Evolutionary conservation across 2,329 filamentous ascomycete species (phyloP).

Genomic region (Beauveria caledonica): DNA sequence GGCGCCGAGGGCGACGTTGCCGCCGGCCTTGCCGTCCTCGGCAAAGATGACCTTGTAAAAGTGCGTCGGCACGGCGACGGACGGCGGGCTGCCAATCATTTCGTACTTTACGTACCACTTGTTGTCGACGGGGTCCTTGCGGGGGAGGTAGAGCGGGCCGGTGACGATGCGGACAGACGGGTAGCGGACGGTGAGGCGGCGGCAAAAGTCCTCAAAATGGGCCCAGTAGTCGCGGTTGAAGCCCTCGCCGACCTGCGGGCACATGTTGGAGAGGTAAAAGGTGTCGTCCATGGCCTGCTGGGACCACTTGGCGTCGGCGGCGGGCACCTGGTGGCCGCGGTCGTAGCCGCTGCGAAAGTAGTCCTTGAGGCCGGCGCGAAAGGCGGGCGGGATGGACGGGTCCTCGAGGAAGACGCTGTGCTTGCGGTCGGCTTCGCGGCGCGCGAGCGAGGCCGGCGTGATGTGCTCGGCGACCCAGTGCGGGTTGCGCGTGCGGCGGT

Average conservation of each 20-base stretch:
- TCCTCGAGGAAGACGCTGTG: conserved; percentile 82
- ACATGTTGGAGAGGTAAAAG: conserved; percentile 93
- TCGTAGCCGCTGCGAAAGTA: conserved; percentile 95
- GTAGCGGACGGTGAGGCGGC: conserved; percentile 70
- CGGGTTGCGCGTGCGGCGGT: conserved; percentile 84
- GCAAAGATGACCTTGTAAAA: conserved; percentile 99
- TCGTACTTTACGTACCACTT: conserved; percentile 97
- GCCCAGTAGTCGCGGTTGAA: conserved; percentile 99
- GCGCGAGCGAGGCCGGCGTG: conserved; percentile 72
- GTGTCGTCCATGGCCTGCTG: conserved; percentile 93
- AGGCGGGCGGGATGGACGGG: conserved; percentile 66
- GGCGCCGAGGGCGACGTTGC: conserved; percentile 80
- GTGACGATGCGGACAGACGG: conserved; percentile 87
- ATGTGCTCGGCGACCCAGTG: conserved; percentile 97
- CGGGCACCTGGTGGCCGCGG: conserved; percentile 92
- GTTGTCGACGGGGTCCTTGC: conserved; percentile 69
- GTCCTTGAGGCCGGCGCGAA: conserved; percentile 84
- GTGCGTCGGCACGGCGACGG: conserved; percentile 92
- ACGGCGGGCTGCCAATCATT: conserved; percentile 87
- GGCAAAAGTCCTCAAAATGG: conserved; percentile 95
- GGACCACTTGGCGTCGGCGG: conserved; percentile 92
- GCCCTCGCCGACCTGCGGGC: conserved; percentile 92
- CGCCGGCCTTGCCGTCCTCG: conserved; percentile 63
- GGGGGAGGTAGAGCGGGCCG: conserved; percentile 86
- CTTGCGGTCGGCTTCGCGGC: conserved; percentile 72